Percentiles rank a stretch among this genome's conserved stretches.
These are phyloP conservation scores for Neofusicoccum sp. DNA, from an alignment of 2,329 filamentous ascomycete genomes.

Conservation along the genomic window DNA sequence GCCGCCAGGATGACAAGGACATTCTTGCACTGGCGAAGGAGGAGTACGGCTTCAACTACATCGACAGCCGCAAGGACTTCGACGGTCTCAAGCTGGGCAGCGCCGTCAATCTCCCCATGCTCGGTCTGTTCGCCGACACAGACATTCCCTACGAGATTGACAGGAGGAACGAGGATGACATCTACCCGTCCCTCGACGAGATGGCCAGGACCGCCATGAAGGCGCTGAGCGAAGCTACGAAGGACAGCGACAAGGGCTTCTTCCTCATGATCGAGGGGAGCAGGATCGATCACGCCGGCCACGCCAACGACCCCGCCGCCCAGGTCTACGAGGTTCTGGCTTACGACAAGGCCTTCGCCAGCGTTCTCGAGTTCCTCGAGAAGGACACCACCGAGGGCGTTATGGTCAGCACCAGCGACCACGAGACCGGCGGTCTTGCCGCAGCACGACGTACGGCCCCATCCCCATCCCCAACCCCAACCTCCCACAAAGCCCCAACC, in stretches of 20 bases:
- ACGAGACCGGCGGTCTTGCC: constrained; percentile 89
- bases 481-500: neutral
- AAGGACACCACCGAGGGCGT: constrained; percentile 71
- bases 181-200: constrained; percentile 86
- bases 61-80: constrained; percentile 70
- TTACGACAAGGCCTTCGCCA: constrained; percentile 82
- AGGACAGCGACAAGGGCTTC: constrained; percentile 84
- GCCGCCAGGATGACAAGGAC: constrained; percentile 75
- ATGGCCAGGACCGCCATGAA: constrained; percentile 83
- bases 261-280: constrained; percentile 99
- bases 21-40: constrained; percentile 70
- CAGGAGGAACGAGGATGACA: constrained; percentile 70
- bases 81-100: constrained; percentile 68
- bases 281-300: constrained; percentile 90
- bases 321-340: constrained; percentile 83
- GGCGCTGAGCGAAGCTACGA: constrained; percentile 76
- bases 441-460: constrained; percentile 67
- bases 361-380: constrained; percentile 81
- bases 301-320: constrained; percentile 55
- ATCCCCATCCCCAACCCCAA: neutral
- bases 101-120: constrained; percentile 70
- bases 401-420: constrained; percentile 87
- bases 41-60: constrained; percentile 73
- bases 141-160: constrained; percentile 96
- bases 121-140: constrained; percentile 77